Percentiles rank a stretch among this genome's conserved stretches.
phyloP scores from a whole-genome alignment of 805 yeast species.

The Ogataea pilisensis region DNA sequence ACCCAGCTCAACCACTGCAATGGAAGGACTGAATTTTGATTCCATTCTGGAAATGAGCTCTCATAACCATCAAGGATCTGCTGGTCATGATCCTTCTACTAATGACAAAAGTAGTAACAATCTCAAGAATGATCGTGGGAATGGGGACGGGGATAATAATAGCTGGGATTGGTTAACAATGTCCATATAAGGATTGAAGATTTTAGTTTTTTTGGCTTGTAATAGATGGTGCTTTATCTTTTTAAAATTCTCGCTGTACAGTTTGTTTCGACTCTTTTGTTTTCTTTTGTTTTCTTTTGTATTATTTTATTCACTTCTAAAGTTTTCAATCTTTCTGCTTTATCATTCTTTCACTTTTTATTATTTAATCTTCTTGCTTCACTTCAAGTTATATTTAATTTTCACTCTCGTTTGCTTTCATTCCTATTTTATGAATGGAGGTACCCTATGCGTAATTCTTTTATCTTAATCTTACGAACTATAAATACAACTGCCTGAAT shows the following conservation, averaged over 20 bases:
- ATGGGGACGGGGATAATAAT: constrained; percentile 12
- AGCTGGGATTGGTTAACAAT: constrained; percentile 47
- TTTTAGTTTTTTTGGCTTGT: too few species aligned
- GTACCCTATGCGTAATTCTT: too few species aligned
- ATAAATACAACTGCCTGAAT: too few species aligned
- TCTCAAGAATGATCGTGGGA: constrained; percentile 5
- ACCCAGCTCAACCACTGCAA: background rate
- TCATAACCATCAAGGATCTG: constrained; percentile 9
- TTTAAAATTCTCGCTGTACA: background rate
- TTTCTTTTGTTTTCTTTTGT: background rate
- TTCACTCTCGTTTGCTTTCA: too few species aligned
- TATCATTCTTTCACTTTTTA: too few species aligned
- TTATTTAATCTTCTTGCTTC: too few species aligned
- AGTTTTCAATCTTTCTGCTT: too few species aligned
- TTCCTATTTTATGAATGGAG: too few species aligned
- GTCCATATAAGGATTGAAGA: constrained; percentile 36
- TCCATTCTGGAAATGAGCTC: constrained; percentile 16
- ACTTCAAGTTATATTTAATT: too few species aligned
- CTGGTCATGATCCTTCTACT: background rate
- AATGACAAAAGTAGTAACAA: background rate
- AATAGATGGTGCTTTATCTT: background rate
- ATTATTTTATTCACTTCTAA: too few species aligned
- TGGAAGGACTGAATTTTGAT: constrained; percentile 20
- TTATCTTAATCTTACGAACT: too few species aligned
- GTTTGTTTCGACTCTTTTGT: too few species aligned